Base-by-base conservation (phyloP, 176 grass and related monocot genomes). In the Lolium multiflorum region DNA sequence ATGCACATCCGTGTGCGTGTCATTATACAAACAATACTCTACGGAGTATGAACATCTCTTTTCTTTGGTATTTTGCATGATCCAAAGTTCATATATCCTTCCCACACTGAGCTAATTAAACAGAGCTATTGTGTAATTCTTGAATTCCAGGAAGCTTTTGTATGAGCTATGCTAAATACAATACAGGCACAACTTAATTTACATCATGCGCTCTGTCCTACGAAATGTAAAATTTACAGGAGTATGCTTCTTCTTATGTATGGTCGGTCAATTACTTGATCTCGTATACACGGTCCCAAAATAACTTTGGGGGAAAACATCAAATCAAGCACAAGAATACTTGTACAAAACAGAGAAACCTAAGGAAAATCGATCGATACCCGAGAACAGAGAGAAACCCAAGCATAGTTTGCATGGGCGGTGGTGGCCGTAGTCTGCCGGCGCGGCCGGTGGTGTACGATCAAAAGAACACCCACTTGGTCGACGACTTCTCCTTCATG, bases 381-480 rank as follows among this genome's bases (percentile, higher is more conserved):
- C 31, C 14, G 70, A 39, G 39, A 87, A 56, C 56, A 56, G 71
- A 80, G 56, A 69, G 28, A 70, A 46, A 49, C 20, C 3, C 22
- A 82, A 35, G 77, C 57, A 43, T 68, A 14, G 26, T 39, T 15
- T 5, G 70, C 51, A 82, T 76, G 71, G 75, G 28, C 37, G 68
- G 37, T 39, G 50, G 44, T 4, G 39, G 71, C 18, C 35, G 49
- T 18, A 3, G 38, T 44, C 9, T 22, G 69, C 69, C 39, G 71
- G 3, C 71, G 31, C 21, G 44, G 71, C 10, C 61, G 6, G 41
- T 43, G 41, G 6, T 63, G n/a, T 24, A 26, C 25, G 73, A 88
- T 68, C 83, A 97, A 74, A 95, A 97, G 67, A 90, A 91, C 18
- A 90, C 87, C 95, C 93, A 98, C 91, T 91, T 95, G 49, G 91